Base-by-base conservation (phyloP, 495 filamentous ascomycete genomes). In the Rhypophila decipiens region DNA sequence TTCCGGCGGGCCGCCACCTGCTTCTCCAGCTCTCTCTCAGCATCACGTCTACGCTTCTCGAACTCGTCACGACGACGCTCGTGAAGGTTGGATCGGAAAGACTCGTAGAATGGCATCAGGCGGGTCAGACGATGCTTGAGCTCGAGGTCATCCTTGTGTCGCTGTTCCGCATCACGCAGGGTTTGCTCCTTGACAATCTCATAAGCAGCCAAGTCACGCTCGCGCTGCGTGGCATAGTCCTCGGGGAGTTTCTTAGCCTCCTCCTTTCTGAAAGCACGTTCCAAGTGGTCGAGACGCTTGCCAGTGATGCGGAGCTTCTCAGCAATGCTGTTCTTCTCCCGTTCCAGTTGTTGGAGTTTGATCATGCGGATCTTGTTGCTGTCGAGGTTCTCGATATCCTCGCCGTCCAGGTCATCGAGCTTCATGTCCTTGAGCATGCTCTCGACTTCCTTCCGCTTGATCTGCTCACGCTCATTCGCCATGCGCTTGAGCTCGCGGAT, bases 231-330 rank as follows among this genome's bases (percentile, higher is more conserved):
- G 48, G 85, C 89, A 51, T 91, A 94, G 60, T 98, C 94, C 44
- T 85, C 79, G 41, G 83, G 72, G 42, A 98, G 74, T 64, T 95
- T 87, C 78, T 96, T 96, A 56, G 86, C 67, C 64, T 98, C 93
- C 67, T 97, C 94, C 55, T 87, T 86, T 56, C 94, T 80, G 77
- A 93, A 91, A 20, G 93, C 94, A 69, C 93, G 88, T 75, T 98
- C 93, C 56, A 98, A 74, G 70, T 98, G 93, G 66, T 98, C 93
- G 61, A 97, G 90, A 51, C 93, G 84, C 79, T 96, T 96, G 63
- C 85, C 86, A 40, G 91, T 95, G 52, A 91, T 78, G 51, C 90
- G 84, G 37, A 97, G 76, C 59, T 86, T 89, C 66, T 96, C 90
- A 37, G 83, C 81, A 54, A 96, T 81, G 57, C 80, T 90, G 59